Evolutionary conservation across 177 flowering plant genomes (phyloP).

Genomic region (Tripterygium wilfordii): DNA sequence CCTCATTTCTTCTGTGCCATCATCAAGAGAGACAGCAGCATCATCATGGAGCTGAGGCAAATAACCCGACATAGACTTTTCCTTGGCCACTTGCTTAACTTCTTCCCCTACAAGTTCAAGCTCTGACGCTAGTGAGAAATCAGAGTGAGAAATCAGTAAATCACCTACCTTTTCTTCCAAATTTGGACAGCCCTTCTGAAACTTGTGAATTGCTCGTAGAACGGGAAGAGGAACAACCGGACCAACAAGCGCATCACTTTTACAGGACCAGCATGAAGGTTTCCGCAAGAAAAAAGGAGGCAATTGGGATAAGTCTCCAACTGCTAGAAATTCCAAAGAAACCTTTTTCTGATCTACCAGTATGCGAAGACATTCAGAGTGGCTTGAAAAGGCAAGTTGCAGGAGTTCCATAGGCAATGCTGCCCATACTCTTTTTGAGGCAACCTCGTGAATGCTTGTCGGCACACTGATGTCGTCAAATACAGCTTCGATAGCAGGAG

Average conservation of each 20-base stretch:
- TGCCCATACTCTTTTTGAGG: slow-evolving; percentile 47
- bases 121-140: slow-evolving; percentile 26
- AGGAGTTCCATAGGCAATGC: slow-evolving; percentile 41
- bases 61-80: slow-evolving; percentile 10
- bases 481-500: slow-evolving; percentile 21
- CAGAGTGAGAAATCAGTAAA: too few species aligned
- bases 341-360: slow-evolving; percentile 20
- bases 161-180: slow-evolving; percentile 19
- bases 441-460: slow-evolving; percentile 57
- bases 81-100: slow-evolving; percentile 28
- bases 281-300: slow-evolving; percentile 57
- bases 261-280: slow-evolving; percentile 47
- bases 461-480: slow-evolving; percentile 39
- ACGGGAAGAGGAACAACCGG: slow-evolving; percentile 73
- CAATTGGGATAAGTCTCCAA: slow-evolving; percentile 48
- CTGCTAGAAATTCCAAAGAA: slow-evolving; percentile 40
- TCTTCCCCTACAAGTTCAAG: slow-evolving; percentile 26
- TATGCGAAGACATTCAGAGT: slow-evolving; percentile 37
- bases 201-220: slow-evolving; percentile 29
- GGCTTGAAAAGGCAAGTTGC: slow-evolving; percentile 39
- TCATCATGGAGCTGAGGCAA: slow-evolving; percentile 11
- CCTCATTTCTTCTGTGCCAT: slow-evolving; percentile 40
- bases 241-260: slow-evolving; percentile 47
- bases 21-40: slow-evolving; percentile 41
- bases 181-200: slow-evolving; percentile 12